phyloP scores from a whole-genome alignment of 129 eudicot genomes.

The Pittosporum tobira region DNA sequence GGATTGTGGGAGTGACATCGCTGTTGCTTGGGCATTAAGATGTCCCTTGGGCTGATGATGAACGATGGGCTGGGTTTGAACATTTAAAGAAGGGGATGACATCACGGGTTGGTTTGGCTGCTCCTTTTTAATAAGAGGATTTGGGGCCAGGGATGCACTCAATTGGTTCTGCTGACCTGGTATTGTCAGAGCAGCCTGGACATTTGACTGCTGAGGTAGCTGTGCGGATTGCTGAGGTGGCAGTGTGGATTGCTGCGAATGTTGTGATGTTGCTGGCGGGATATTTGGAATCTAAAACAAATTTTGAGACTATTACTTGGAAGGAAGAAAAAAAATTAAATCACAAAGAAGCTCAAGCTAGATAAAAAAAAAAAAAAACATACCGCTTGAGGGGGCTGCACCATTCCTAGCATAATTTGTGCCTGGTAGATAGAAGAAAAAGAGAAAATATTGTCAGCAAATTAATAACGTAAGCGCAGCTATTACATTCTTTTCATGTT shows the following conservation, averaged over 20 bases:
- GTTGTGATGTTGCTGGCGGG: constrained; percentile 44
- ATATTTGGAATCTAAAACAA: constrained; percentile 37
- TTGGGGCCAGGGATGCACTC: constrained; percentile 22
- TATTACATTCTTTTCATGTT: too few species aligned
- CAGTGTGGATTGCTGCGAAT: constrained; percentile 42
- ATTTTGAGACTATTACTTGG: constrained; percentile 7
- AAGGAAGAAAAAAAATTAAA: background rate
- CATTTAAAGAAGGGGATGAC: constrained; percentile 38
- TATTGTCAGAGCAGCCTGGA: constrained; percentile 32
- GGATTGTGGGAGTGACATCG: constrained; percentile 46
- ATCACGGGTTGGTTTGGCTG: constrained; percentile 30
- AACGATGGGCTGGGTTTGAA: constrained; percentile 41
- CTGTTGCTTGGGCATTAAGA: constrained; percentile 36
- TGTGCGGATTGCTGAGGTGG: constrained; percentile 47
- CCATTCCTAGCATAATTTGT: constrained; percentile 97
- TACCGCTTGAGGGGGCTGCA: constrained; percentile 83
- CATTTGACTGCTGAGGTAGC: constrained; percentile 38
- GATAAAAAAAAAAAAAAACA: constrained; percentile 11
- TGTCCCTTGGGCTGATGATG: constrained; percentile 41
- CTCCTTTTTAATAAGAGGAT: constrained; percentile 21
- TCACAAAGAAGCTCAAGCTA: background rate
- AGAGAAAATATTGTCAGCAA: constrained; percentile 10
- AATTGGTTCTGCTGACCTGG: constrained; percentile 51
- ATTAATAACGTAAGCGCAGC: too few species aligned
- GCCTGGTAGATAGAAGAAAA: constrained; percentile 41